Base-by-base conservation (phyloP, 2,329 filamentous ascomycete species). In the Hirsutella rhossiliensis region DNA sequence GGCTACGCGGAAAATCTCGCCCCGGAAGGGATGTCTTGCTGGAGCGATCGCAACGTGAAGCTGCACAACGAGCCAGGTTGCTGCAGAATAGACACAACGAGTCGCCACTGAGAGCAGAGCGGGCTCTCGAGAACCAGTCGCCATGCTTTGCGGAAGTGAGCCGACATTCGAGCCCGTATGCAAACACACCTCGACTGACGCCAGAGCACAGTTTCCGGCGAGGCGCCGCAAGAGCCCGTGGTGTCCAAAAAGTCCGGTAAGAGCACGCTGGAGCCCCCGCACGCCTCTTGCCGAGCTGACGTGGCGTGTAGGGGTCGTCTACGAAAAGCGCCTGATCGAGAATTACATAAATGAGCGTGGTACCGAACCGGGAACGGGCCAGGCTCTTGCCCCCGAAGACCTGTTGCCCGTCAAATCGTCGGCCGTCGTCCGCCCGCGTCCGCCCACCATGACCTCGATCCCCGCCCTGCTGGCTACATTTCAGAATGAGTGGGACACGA, bases 401-500 rank as follows among this genome's bases (percentile, higher is more conserved):
- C 78, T 98, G 48, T 75, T 98, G 57, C 82, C 88, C 51, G 75
- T 98, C 63, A 87, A 92, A 68, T 80, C 86, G 47, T 76, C 84
- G 54, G 82, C 84, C 66, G 76, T 87, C 54, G 87, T 96, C 49
- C 84, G 85, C 55, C 90, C 92, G 42, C 80, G 92, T 57, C 89
- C 92, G 46, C 90, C 92, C 29, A 89, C 87, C 30, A 80, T 97
- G 56, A 97, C 92, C 44, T 98, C 92, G 32, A 95, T 98, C 59
- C 92, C 92, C 19, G 88, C 92, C 17, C 78, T 98, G 45, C 83
- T 98, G 45, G 84, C 87, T 41, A 84, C 89, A 34, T 97, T 98
- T 63, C 92, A 98, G 63, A 94, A 94, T 63, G 92, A 98, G 72
- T 98, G 92, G 92, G 92, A 98, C 62, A 83, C 89, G 9, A 69